phyloP scores from a whole-genome alignment of 2,329 filamentous ascomycete species.

The Pseudohalonectria lignicola region DNA sequence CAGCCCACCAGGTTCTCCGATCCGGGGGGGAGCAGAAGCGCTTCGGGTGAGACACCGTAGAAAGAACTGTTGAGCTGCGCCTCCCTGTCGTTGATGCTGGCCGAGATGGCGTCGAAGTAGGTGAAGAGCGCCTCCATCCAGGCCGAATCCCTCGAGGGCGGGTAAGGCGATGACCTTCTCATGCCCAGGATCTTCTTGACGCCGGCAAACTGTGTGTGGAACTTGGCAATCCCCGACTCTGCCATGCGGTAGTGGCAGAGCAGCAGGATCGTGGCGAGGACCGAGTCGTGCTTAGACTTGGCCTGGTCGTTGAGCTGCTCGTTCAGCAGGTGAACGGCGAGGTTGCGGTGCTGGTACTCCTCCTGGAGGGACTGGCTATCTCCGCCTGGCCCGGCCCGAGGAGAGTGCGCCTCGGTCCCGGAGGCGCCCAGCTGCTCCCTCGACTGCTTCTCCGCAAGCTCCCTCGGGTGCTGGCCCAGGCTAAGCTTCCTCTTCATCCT shows the following conservation, averaged over 20 bases:
- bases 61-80: constrained; percentile 64
- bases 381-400: constrained; percentile 13
- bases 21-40: constrained; percentile 43
- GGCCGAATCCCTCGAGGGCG: constrained; percentile 55
- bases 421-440: constrained; percentile 1
- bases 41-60: constrained; percentile 38
- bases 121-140: constrained; percentile 94
- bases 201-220: constrained; percentile 85
- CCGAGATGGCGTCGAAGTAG: constrained; percentile 88
- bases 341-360: constrained; percentile 68
- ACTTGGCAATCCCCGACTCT: constrained; percentile 85
- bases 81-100: constrained; percentile 85
- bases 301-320: constrained; percentile 67
- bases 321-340: constrained; percentile 76
- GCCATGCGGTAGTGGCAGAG: constrained; percentile 90
- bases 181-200: constrained; percentile 83
- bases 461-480: constrained; percentile 43
- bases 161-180: constrained; percentile 44
- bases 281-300: constrained; percentile 72
- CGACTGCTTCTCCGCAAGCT: constrained; percentile 29
- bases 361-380: constrained; percentile 63
- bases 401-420: constrained; percentile 17
- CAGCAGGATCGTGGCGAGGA: constrained; percentile 76
- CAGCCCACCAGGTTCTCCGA: constrained; percentile 82
- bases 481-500: constrained; percentile 69